These are phyloP conservation scores for Hypoxylon lienhwacheense DNA, from an alignment of 495 filamentous ascomycete species.

Conservation along the genomic window DNA sequence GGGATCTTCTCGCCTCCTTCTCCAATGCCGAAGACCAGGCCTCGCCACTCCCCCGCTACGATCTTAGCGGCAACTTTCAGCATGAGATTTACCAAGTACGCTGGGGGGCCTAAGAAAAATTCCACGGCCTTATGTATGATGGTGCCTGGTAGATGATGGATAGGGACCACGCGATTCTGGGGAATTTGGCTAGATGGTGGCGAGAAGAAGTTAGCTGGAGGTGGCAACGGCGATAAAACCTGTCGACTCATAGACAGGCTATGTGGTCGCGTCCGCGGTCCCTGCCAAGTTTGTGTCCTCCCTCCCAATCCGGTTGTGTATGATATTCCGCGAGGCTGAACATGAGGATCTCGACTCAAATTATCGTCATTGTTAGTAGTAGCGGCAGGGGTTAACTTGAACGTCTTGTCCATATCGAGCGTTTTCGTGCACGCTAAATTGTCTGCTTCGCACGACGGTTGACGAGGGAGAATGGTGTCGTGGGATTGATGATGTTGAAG, in stretches of 20 bases:
- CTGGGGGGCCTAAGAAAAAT: slow-evolving; percentile 72
- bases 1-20: slow-evolving; percentile 55
- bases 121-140: slow-evolving; percentile 76
- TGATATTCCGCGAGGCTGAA: slow-evolving; percentile 2
- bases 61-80: slow-evolving; percentile 77
- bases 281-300: slow-evolving; percentile 5
- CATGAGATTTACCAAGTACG: slow-evolving; percentile 73
- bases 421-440: slow-evolving; percentile 49
- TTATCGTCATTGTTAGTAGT: slow-evolving; percentile 1
- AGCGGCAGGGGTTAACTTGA: slow-evolving; percentile 14
- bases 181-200: slow-evolving; percentile 45
- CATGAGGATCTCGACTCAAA: slow-evolving; percentile 1
- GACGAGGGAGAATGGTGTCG: slow-evolving; percentile 36
- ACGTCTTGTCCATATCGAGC: slow-evolving; percentile 34
- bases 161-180: slow-evolving; percentile 40
- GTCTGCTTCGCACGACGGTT: slow-evolving; percentile 39
- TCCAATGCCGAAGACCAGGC: slow-evolving; percentile 50
- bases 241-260: slow-evolving; percentile 57
- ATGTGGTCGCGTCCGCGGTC: slow-evolving; percentile 28
- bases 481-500: slow-evolving; percentile 39
- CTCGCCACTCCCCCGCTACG: slow-evolving; percentile 62
- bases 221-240: slow-evolving; percentile 70
- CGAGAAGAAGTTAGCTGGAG: slow-evolving; percentile 64
- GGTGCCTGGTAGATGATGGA: slow-evolving; percentile 62
- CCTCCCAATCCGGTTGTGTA: slow-evolving; percentile 20